Evolutionary conservation across 1,139 yeast genomes (phyloP).

Genomic region (Pichia sp.): DNA sequence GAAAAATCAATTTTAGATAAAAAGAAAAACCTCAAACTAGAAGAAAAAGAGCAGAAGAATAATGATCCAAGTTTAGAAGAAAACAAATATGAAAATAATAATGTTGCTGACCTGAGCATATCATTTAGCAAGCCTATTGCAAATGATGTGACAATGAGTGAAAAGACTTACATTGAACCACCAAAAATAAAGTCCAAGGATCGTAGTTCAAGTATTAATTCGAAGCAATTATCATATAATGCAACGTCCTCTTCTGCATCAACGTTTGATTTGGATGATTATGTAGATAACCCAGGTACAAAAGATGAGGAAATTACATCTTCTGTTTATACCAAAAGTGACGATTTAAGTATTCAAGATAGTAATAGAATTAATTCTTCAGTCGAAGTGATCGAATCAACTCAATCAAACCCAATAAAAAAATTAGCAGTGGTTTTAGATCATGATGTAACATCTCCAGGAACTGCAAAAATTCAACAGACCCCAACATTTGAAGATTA

Average conservation of each 20-base stretch:
- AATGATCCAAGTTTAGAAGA: too few relatives aligned
- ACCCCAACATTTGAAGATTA: slow-evolving; percentile 2
- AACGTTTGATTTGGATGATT: slow-evolving; percentile 16
- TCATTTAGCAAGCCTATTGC: too few relatives aligned
- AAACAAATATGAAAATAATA: too few relatives aligned
- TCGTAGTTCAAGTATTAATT: not conserved
- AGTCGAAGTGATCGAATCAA: not conserved
- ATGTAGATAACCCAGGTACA: slow-evolving; percentile 7
- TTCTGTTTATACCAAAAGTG: slow-evolving; percentile 5
- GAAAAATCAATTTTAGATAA: slow-evolving; percentile 1
- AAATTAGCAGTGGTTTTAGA: slow-evolving; percentile 9
- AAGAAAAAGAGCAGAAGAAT: not conserved
- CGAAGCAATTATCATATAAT: slow-evolving; percentile 3
- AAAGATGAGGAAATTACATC: slow-evolving; percentile 3
- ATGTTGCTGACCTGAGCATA: too few relatives aligned
- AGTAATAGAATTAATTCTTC: not conserved
- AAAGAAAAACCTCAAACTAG: not conserved
- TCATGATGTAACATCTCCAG: slow-evolving; percentile 1
- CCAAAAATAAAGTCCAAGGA: not conserved
- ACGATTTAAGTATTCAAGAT: not conserved
- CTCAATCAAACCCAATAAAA: slow-evolving; percentile 9
- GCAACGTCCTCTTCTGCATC: slow-evolving; percentile 9
- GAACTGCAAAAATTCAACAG: slow-evolving; percentile 1
- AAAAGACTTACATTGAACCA: not conserved
- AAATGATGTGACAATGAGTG: not conserved